phyloP scores from a whole-genome alignment of 768 basidiomycete species.

The Punctularia strigosozonata region DNA sequence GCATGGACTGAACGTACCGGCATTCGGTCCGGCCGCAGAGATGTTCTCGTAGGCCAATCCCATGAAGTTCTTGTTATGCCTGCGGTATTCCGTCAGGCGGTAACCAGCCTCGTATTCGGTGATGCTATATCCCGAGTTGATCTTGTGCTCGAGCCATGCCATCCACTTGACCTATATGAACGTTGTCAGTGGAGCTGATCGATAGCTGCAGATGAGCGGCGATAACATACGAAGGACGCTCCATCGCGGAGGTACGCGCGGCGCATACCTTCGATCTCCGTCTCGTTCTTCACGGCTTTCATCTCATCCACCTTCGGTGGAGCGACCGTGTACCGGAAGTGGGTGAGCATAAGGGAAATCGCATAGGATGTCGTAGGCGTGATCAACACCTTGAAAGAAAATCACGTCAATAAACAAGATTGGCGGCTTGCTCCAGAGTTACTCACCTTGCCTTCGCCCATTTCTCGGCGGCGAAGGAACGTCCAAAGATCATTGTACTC shows the following conservation, averaged over 20 bases:
- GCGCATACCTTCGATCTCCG: slow-evolving; percentile 73
- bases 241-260: slow-evolving; percentile 87
- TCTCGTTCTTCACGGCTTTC: slow-evolving; percentile 83
- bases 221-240: slow-evolving; percentile 47
- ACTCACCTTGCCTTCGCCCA: slow-evolving; percentile 67
- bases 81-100: slow-evolving; percentile 66
- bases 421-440: slow-evolving; percentile 9
- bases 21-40: slow-evolving; percentile 82
- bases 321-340: slow-evolving; percentile 64
- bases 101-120: slow-evolving; percentile 90
- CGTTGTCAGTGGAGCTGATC: slow-evolving; percentile 4
- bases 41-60: slow-evolving; percentile 87
- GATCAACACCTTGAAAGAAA: slow-evolving; percentile 41
- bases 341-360: slow-evolving; percentile 75
- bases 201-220: slow-evolving; percentile 2
- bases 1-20: slow-evolving; percentile 28
- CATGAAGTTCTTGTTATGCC: slow-evolving; percentile 62
- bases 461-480: slow-evolving; percentile 61
- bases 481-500: slow-evolving; percentile 75
- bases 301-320: slow-evolving; percentile 63
- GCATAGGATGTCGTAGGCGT: slow-evolving; percentile 70
- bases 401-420: slow-evolving; percentile 4
- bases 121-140: slow-evolving; percentile 66
- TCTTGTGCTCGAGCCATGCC: slow-evolving; percentile 81
- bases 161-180: slow-evolving; percentile 57